Evolutionary conservation across 805 yeast species (phyloP).

Genomic region (Saturnispora zaruensis): DNA sequence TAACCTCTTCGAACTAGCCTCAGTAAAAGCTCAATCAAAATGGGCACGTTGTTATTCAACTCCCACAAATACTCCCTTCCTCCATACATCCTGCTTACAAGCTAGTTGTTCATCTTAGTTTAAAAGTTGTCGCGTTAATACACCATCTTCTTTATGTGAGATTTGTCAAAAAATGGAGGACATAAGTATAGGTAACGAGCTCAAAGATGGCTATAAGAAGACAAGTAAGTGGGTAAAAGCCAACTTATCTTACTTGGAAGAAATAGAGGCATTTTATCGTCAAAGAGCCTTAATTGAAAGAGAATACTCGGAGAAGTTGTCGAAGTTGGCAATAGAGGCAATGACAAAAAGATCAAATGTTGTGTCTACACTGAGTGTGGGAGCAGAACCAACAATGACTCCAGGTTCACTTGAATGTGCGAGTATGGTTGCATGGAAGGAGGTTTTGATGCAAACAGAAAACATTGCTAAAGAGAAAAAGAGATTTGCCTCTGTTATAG

Average conservation of each 20-base stretch:
- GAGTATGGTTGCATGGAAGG: slow-evolving; percentile 82
- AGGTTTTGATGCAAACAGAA: slow-evolving; percentile 77
- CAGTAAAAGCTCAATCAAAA: neutral
- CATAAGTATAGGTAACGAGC: slow-evolving; percentile 55
- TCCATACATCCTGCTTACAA: neutral
- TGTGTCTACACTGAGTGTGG: slow-evolving; percentile 68
- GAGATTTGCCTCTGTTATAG: slow-evolving; percentile 52
- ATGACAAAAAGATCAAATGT: slow-evolving; percentile 68
- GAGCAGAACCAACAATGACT: slow-evolving; percentile 82
- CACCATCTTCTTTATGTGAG: neutral
- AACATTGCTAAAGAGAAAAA: slow-evolving; percentile 59
- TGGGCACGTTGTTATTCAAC: neutral
- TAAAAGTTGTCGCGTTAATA: neutral
- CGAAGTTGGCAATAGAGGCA: slow-evolving; percentile 55
- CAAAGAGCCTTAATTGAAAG: slow-evolving; percentile 77
- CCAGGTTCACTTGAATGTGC: slow-evolving; percentile 95
- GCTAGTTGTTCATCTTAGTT: neutral
- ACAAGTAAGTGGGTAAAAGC: slow-evolving; percentile 73
- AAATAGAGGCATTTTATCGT: slow-evolving; percentile 72
- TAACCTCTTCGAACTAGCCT: neutral
- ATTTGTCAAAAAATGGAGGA: slow-evolving; percentile 16
- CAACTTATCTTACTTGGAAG: slow-evolving; percentile 67
- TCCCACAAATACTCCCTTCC: neutral
- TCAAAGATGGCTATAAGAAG: slow-evolving; percentile 70
- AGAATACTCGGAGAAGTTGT: slow-evolving; percentile 68